These are phyloP conservation scores for Inonotus hispidus DNA, from an alignment of 1,284 basidiomycete species.

Conservation along the genomic window DNA sequence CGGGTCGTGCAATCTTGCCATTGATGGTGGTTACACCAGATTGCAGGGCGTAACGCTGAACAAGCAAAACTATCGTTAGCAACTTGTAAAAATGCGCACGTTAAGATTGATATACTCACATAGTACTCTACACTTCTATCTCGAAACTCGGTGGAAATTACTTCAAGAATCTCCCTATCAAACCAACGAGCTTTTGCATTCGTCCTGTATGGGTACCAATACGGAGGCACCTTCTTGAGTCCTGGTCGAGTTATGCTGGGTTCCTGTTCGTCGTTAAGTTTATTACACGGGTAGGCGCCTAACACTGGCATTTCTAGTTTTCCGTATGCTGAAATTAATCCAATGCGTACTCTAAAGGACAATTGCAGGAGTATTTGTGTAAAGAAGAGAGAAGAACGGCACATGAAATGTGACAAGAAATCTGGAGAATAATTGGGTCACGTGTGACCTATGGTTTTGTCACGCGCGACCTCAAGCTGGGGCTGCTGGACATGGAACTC, in stretches of 20 bases:
- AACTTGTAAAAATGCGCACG: neutral
- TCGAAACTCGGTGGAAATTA: conserved; percentile 85
- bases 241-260: conserved; percentile 30
- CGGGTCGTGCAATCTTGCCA: conserved; percentile 74
- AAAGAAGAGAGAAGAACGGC: neutral
- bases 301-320: too few species aligned
- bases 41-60: conserved; percentile 84
- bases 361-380: too few species aligned
- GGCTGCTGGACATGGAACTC: too few species aligned
- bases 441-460: neutral
- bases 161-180: conserved; percentile 78
- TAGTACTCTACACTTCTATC: conserved; percentile 91
- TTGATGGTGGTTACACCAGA: conserved; percentile 96
- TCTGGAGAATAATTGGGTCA: neutral
- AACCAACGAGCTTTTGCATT: conserved; percentile 92
- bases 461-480: too few species aligned
- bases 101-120: conserved; percentile 45
- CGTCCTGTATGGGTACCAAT: conserved; percentile 84
- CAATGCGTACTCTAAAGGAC: too few species aligned
- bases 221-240: conserved; percentile 67
- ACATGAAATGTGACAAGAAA: too few species aligned
- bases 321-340: too few species aligned
- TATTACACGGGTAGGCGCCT: too few species aligned
- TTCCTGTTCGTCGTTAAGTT: neutral
- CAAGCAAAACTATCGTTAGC: neutral